Evolutionary conservation across 2,329 filamentous ascomycete genomes (phyloP), one percentile per base, ranked within the genome.

Genomic region (Chrysoporthe cubensis): DNA sequence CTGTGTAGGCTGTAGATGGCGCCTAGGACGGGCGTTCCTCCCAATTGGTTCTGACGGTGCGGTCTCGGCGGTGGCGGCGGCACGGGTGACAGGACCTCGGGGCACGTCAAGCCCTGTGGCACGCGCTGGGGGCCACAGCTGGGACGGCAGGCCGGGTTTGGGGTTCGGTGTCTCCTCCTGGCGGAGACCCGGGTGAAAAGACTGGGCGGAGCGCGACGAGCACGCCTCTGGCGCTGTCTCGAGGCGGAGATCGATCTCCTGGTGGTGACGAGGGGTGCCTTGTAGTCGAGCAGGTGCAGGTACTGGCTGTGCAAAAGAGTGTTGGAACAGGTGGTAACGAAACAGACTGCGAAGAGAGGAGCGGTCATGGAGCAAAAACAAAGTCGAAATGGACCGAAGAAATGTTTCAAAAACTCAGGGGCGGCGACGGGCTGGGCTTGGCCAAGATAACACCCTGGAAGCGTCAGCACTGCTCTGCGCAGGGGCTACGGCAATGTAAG

Each of bases 301-400:
- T 79, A 79, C 71, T 77, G 75, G 71, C 84, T 80, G 78, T 40
- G 74, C 71, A 82, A 77, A 74, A 84, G 77, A 76, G 79, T 73
- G 76, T 77, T 78, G 73, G 81, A 80, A 74, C 78, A 81, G 73
- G 81, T 79, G 76, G 82, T 80, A 72, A 79, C 76, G 74, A 80
- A 79, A 75, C 83, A 85, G 71, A 83, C 77, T 75, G 66, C 64
- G 56, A 67, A 65, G 57, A 69, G 65, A 65, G 63, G 42, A 58
- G 77, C 78, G 74, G 80, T 83, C 84, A 86, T 86, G 81, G 78
- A 75, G 76, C 74, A 73, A 21, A 70, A 26, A 26, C 26, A 26
- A 50, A 58, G 65, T 60, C 44, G 64, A 69, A 69, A 43, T 50
- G 32, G 44, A 56, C 14, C 9, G 54, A 58, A 62, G 66, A 62